These are phyloP conservation scores for Zymoseptoria crescenta DNA, from an alignment of 2,329 filamentous ascomycete genomes.

Conservation along the genomic window DNA sequence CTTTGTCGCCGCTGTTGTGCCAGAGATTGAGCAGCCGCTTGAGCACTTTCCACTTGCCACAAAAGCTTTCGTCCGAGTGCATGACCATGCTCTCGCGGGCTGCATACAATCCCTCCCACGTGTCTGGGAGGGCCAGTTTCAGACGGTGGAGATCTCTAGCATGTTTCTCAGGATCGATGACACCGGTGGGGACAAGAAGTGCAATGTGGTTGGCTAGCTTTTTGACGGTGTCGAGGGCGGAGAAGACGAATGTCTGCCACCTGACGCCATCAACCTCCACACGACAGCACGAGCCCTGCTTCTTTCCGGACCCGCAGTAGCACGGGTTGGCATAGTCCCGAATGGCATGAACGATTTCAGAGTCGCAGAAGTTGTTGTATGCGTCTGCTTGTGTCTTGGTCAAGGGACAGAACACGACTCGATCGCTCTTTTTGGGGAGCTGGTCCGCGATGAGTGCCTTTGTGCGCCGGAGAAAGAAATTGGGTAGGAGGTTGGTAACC, in stretches of 20 bases:
- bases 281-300: conserved; percentile 75
- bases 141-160: conserved; percentile 68
- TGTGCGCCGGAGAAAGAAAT: conserved; percentile 85
- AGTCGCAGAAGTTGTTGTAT: conserved; percentile 74
- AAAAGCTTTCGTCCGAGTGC: conserved; percentile 81
- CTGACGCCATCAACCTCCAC: conserved; percentile 49
- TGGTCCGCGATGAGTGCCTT: conserved; percentile 89
- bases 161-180: conserved; percentile 63
- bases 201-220: conserved; percentile 92
- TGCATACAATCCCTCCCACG: conserved; percentile 66
- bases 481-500: conserved; percentile 76
- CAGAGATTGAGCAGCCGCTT: conserved; percentile 82
- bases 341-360: conserved; percentile 61
- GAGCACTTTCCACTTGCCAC: conserved; percentile 92
- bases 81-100: conserved; percentile 71
- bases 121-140: conserved; percentile 63
- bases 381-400: conserved; percentile 73
- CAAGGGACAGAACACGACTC: conserved; percentile 89
- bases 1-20: conserved; percentile 85
- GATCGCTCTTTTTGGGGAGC: conserved; percentile 87
- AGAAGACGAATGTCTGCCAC: conserved; percentile 77
- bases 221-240: conserved; percentile 70
- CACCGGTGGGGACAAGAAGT: conserved; percentile 64
- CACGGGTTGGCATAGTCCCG: conserved; percentile 61
- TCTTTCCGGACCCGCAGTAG: conserved; percentile 59